phyloP scores from a whole-genome alignment of 352 stramenopile species.

The Globisporangium abappressorium region DNA sequence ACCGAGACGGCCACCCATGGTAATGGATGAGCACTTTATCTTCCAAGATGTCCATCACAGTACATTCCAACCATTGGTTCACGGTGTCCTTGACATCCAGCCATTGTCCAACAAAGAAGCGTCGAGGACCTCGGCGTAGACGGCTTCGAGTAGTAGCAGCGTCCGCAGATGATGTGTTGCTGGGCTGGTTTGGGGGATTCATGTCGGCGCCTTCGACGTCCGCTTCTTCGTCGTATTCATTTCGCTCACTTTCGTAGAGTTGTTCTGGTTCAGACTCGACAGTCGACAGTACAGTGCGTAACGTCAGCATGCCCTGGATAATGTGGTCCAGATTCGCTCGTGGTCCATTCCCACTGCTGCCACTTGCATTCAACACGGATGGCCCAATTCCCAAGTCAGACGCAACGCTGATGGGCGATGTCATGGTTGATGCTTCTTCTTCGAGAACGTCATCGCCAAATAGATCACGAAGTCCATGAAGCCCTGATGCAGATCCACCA shows the following conservation, averaged over 20 bases:
- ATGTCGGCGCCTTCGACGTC: conserved; percentile 1
- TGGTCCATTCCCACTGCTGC: not conserved
- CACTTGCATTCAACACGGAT: not conserved
- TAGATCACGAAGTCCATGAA: conserved; percentile 40
- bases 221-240: not conserved
- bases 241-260: not conserved
- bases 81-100: conserved; percentile 97
- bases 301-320: conserved; percentile 48
- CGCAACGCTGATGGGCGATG: conserved; percentile 25
- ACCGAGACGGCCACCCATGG: conserved; percentile 95
- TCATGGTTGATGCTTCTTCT: not conserved
- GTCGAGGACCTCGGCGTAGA: conserved; percentile 33
- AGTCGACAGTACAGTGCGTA: conserved; percentile 55
- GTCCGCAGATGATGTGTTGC: not conserved
- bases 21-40: conserved; percentile 94
- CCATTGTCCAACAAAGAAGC: conserved; percentile 93
- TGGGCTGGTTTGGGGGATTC: not conserved
- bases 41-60: conserved; percentile 87
- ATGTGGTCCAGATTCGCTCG: conserved; percentile 50
- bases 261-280: conserved; percentile 6
- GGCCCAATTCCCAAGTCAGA: conserved; percentile 29
- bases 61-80: conserved; percentile 98
- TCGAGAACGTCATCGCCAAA: conserved; percentile 31
- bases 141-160: not conserved
- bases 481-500: conserved; percentile 2